Evolutionary conservation across 2,329 filamentous ascomycete genomes (phyloP), one percentile per base, ranked within the genome.

Genomic region (Pseudovirgaria hyperparasitica): DNA sequence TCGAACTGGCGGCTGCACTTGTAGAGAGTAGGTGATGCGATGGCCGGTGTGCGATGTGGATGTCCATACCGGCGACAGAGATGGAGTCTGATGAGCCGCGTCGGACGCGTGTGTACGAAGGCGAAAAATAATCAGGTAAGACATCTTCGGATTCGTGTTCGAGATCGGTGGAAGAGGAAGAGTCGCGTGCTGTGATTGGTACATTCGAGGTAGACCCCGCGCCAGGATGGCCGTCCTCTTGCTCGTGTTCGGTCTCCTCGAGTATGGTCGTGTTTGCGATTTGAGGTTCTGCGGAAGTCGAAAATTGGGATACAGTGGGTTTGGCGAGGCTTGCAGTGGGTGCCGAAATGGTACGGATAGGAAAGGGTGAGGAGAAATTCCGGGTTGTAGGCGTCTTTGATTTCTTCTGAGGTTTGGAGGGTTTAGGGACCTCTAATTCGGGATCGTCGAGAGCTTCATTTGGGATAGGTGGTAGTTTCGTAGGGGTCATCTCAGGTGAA

Each of bases 61-160:
- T 92, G 46, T 94, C 87, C 50, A 93, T 76, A 2, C 84, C 85
- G 0, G 76, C 72, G 2, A 93, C 68, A 0, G 86, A 94, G 39
- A 94, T 70, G 34, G 94, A 76, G 11, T 82, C 92, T 48, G 86
- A 93, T 2, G 73, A 48, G 3, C 73, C 66, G 17, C 78, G 75
- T 21, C 72, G 78, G 4, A 86, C 43, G 28, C 56, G 59, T 30
- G 50, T 38, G 38, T 5, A 36, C 36, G 15, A 45, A n/a, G n/a
- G 52, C 39, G 39, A 43, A 51, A 36, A 14, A 43, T 21, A n/a
- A n/a, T n/a, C 36, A 50, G 28, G 53, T 54, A 23, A 50, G 52
- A 36, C 44, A 44, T 27, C 40, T 53, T 22, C 32, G 38, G 43
- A 25, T 29, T n/a, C 17, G 27, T 20, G n/a, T 40, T 29, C 23